These are phyloP conservation scores for Crithidia brevicula DNA, from an alignment of 208 protist genomes.

Conservation along the genomic window DNA sequence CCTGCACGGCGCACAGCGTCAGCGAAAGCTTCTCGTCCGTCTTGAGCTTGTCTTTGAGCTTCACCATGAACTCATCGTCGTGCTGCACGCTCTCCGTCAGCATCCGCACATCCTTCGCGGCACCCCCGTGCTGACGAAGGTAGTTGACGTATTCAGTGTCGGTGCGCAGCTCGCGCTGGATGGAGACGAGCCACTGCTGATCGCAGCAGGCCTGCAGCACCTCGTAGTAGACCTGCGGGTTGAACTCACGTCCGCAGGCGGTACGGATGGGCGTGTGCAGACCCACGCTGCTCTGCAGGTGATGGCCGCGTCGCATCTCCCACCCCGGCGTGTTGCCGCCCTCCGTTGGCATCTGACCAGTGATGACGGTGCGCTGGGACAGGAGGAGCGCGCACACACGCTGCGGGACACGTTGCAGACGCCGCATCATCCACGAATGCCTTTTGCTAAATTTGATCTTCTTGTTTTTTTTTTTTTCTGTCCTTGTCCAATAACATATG, in stretches of 20 bases:
- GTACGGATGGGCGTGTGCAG: slow-evolving; percentile 69
- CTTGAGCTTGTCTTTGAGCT: slow-evolving; percentile 71
- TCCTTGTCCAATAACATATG: background rate
- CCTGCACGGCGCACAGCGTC: slow-evolving; percentile 83
- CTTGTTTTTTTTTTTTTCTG: too few species aligned
- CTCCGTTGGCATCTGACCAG: slow-evolving; percentile 65
- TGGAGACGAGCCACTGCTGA: slow-evolving; percentile 83
- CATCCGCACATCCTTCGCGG: slow-evolving; percentile 60
- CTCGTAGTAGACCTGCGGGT: slow-evolving; percentile 83
- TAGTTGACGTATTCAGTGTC: slow-evolving; percentile 81
- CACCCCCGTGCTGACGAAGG: slow-evolving; percentile 74
- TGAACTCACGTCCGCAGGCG: slow-evolving; percentile 83
- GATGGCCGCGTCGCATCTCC: slow-evolving; percentile 73
- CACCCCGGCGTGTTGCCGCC: slow-evolving; percentile 30
- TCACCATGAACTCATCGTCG: slow-evolving; percentile 87
- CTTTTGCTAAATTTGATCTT: too few species aligned
- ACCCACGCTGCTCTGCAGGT: slow-evolving; percentile 76
- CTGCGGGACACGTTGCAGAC: slow-evolving; percentile 9
- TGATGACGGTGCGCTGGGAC: slow-evolving; percentile 41
- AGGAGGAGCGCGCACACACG: slow-evolving; percentile 9
- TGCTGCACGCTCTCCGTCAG: slow-evolving; percentile 65
- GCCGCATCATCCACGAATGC: too few species aligned
- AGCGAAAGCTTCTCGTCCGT: slow-evolving; percentile 79
- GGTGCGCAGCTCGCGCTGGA: slow-evolving; percentile 74
- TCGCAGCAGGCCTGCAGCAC: slow-evolving; percentile 87